A percentile compares a stretch with the other conserved stretches of the same genome.
phyloP scores from a whole-genome alignment of 257 asterid genomes.

The Solanum corneliomulleri region DNA sequence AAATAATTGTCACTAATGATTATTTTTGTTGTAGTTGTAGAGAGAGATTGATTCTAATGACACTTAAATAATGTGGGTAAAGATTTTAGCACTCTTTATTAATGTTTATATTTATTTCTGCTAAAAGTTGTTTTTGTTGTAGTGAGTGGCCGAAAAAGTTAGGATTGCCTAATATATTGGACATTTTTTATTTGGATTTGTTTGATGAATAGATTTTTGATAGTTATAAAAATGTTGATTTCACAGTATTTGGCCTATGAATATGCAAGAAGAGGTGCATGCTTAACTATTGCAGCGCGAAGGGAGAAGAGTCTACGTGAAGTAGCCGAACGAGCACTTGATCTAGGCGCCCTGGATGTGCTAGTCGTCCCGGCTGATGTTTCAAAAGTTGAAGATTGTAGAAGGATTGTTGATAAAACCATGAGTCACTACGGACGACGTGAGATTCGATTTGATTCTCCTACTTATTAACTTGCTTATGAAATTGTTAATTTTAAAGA shows the following conservation, averaged over 20 bases:
- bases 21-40: too few relatives aligned
- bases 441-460: background rate
- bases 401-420: slow-evolving; percentile 39
- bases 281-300: slow-evolving; percentile 58
- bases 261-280: slow-evolving; percentile 72
- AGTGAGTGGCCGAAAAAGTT: background rate
- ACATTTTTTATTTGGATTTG: background rate
- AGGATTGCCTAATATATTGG: background rate
- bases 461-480: background rate
- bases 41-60: too few relatives aligned
- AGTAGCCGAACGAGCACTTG: slow-evolving; percentile 49
- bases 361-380: slow-evolving; percentile 44
- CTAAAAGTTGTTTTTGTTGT: too few relatives aligned
- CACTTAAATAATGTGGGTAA: too few relatives aligned
- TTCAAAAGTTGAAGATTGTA: slow-evolving; percentile 42
- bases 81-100: too few relatives aligned
- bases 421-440: slow-evolving; percentile 50
- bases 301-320: slow-evolving; percentile 42
- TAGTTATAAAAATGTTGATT: background rate
- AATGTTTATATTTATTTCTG: too few relatives aligned
- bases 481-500: background rate
- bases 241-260: slow-evolving; percentile 61
- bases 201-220: background rate
- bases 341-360: slow-evolving; percentile 50
- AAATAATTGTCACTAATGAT: too few relatives aligned